Conservation (phyloP, 306 rosid species). For the Acacia crassicarpa region DNA sequence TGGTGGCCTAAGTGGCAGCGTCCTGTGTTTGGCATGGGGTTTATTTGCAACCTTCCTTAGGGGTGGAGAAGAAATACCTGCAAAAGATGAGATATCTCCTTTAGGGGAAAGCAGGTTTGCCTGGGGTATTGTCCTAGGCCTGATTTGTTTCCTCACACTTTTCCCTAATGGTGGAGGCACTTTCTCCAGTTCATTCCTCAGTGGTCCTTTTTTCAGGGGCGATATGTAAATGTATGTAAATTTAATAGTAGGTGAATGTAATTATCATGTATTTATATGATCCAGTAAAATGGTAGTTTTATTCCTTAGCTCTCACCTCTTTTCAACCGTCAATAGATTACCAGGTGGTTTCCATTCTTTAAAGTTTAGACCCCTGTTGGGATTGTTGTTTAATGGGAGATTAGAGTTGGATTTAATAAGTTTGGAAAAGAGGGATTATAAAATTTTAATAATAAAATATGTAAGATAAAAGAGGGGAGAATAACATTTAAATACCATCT, state of each 20-base stretch:
- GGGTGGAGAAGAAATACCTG: constrained; percentile 90
- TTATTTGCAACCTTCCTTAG: constrained; percentile 88
- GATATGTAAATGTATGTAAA: constrained; percentile 37
- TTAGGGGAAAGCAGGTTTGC: constrained; percentile 74
- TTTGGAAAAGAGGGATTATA: no score
- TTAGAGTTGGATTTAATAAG: no score
- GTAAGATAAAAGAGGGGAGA: no score
- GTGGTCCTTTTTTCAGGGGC: constrained; percentile 80
- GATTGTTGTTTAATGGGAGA: no score
- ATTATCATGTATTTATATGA: constrained; percentile 7
- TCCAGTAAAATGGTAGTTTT: neutral
- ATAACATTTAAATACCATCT: no score
- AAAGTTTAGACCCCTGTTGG: no score
- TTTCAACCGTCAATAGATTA: neutral
- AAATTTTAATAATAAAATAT: no score
- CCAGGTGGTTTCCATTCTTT: neutral
- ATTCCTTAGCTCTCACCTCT: neutral
- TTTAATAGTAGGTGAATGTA: neutral
- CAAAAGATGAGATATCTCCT: constrained; percentile 80
- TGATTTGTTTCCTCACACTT: constrained; percentile 81
- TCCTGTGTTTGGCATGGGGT: constrained; percentile 94
- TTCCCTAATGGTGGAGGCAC: constrained; percentile 94
- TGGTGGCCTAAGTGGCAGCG: constrained; percentile 92
- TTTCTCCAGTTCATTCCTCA: constrained; percentile 66
- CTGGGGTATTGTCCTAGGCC: constrained; percentile 87